These are phyloP conservation scores for Mycothermus thermophilus DNA, from an alignment of 495 filamentous ascomycete species.

Conservation along the genomic window DNA sequence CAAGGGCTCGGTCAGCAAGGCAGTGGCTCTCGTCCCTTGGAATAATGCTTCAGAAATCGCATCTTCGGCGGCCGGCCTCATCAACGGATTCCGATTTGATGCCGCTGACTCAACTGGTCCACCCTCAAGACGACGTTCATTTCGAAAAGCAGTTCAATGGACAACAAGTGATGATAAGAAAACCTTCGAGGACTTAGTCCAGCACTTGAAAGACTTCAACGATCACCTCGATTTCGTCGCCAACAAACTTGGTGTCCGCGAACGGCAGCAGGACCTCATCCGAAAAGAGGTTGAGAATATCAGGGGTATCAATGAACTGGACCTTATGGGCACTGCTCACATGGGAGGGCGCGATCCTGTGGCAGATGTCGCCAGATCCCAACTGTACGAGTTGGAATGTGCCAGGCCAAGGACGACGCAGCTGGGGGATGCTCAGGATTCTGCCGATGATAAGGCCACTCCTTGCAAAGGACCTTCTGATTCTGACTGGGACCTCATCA, in stretches of 20 bases:
- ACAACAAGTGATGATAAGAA: background rate
- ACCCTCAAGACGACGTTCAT: background rate
- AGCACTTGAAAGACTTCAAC: slow-evolving; percentile 2
- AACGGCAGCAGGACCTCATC: background rate
- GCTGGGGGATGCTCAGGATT: too few species aligned
- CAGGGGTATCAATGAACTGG: background rate
- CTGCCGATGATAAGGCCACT: too few species aligned
- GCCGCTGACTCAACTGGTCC: background rate
- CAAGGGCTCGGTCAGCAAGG: background rate
- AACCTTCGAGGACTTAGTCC: background rate
- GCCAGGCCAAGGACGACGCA: too few species aligned
- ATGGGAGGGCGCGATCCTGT: background rate
- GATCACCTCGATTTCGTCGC: background rate
- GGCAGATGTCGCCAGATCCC: background rate
- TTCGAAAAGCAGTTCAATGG: background rate
- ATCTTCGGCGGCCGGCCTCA: background rate
- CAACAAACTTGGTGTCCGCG: background rate
- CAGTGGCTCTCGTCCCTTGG: background rate
- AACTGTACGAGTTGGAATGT: too few species aligned
- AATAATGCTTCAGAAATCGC: background rate
- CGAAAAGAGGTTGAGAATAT: background rate
- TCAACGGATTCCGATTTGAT: background rate
- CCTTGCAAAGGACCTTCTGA: too few species aligned
- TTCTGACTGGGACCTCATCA: too few species aligned
- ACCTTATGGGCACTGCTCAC: background rate